These are phyloP conservation scores for Clonostachys solani DNA, from an alignment of 2,329 filamentous ascomycete genomes.

Conservation along the genomic window DNA sequence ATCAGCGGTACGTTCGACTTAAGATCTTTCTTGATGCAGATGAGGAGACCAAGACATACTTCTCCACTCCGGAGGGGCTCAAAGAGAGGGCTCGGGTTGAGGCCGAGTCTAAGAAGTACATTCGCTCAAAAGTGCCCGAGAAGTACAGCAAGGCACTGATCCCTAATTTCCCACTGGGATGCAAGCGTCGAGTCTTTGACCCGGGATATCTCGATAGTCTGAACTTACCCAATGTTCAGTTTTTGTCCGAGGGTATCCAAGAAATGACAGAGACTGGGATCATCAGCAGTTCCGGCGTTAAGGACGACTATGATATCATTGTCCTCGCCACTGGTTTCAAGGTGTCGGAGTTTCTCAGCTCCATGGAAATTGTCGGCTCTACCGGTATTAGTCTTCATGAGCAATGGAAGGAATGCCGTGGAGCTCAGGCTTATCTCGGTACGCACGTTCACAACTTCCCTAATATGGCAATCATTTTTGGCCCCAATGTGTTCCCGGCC, in stretches of 20 bases:
- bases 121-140: neutral
- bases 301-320: slow-evolving; percentile 15
- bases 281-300: slow-evolving; percentile 7
- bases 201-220: slow-evolving; percentile 17
- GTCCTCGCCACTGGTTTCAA: slow-evolving; percentile 19
- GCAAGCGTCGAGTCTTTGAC: slow-evolving; percentile 2
- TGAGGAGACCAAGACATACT: neutral
- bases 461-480: slow-evolving; percentile 21
- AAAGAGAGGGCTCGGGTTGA: neutral
- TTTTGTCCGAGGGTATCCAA: slow-evolving; percentile 12
- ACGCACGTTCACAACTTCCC: slow-evolving; percentile 21
- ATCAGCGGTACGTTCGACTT: slow-evolving; percentile 5
- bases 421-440: slow-evolving; percentile 21
- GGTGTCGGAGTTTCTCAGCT: slow-evolving; percentile 13
- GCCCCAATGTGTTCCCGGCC: slow-evolving; percentile 14
- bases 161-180: slow-evolving; percentile 1
- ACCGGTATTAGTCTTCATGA: slow-evolving; percentile 12
- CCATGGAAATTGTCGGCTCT: slow-evolving; percentile 16
- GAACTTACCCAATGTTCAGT: slow-evolving; percentile 13
- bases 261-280: slow-evolving; percentile 15
- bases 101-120: neutral
- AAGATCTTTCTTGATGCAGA: slow-evolving; percentile 14
- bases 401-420: slow-evolving; percentile 14
- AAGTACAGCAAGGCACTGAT: neutral
- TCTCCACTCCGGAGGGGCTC: neutral